A percentile compares a stretch with the other conserved stretches of the same genome.
Evolutionary conservation across 176 grass and related monocot species (phyloP).

Genomic region (Eremochloa ophiuroides): DNA sequence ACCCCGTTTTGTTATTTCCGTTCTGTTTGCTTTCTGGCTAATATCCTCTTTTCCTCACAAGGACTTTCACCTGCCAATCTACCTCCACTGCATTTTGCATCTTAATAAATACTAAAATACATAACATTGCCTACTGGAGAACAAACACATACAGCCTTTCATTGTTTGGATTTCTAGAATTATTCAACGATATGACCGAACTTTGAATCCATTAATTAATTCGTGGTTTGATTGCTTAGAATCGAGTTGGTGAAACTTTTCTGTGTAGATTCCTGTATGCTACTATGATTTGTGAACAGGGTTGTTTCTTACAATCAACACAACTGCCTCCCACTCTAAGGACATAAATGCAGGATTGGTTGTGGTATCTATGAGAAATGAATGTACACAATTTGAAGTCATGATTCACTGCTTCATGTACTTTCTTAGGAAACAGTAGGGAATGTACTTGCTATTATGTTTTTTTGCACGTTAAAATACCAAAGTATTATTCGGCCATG

Average conservation of each 20-base stretch:
- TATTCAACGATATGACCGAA: neutral
- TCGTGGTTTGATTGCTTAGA: neutral
- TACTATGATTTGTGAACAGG: neutral
- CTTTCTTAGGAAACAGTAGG: neutral
- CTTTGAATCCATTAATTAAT: neutral
- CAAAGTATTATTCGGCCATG: neutral
- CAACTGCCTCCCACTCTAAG: neutral
- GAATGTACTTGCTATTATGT: neutral
- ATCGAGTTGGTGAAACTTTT: neutral
- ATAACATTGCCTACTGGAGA: neutral
- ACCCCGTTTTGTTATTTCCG: neutral
- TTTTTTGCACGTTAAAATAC: neutral
- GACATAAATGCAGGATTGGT: neutral
- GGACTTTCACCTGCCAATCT: neutral
- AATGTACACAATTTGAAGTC: neutral
- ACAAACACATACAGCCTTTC: neutral
- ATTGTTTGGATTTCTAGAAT: neutral
- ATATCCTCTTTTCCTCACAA: neutral
- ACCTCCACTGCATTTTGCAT: neutral
- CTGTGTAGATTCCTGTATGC: neutral
- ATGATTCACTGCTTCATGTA: slow-evolving; percentile 5
- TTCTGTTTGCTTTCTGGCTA: neutral
- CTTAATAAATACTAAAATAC: slow-evolving; percentile 15
- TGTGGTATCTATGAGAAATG: neutral
- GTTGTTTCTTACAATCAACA: slow-evolving; percentile 6